A percentile compares a stretch with the other conserved stretches of the same genome.
These are phyloP conservation scores for Carex pumila DNA, from an alignment of 176 grass and related monocot genomes.

Conservation along the genomic window DNA sequence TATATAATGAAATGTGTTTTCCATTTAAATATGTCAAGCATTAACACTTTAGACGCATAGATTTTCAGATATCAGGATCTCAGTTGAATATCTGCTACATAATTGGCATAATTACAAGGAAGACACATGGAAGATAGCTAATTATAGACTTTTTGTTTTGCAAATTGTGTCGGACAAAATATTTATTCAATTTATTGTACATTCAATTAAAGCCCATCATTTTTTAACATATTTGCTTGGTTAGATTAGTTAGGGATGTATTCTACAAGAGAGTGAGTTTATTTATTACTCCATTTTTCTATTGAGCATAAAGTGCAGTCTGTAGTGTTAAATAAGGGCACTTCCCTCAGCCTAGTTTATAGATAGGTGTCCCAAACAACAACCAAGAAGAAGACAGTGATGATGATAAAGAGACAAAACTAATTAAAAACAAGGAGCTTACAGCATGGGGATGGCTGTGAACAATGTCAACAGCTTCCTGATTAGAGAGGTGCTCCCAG, in stretches of 20 bases:
- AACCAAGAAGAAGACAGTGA: background rate
- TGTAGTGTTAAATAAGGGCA: background rate
- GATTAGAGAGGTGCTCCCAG: slow-evolving; percentile 86
- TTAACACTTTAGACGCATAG: background rate
- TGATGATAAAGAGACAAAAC: background rate
- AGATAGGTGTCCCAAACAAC: background rate
- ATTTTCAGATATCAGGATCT: slow-evolving; percentile 2
- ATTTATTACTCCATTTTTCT: background rate
- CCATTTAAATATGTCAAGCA: background rate
- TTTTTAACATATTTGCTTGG: background rate
- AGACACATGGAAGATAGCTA: background rate
- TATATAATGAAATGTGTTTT: background rate
- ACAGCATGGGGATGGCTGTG: slow-evolving; percentile 63
- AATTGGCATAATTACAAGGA: background rate
- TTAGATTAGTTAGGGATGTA: background rate
- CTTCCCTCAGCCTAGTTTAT: background rate
- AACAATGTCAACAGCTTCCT: slow-evolving; percentile 83
- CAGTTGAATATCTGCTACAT: background rate
- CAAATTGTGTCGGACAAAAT: background rate
- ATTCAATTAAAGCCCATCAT: background rate
- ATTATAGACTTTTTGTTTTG: background rate
- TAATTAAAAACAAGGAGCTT: slow-evolving; percentile 31
- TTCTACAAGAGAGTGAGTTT: background rate
- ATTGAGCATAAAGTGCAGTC: background rate
- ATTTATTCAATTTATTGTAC: background rate